Conservation (phyloP, 768 basidiomycete genomes). For the Pulveroboletus sp. region DNA sequence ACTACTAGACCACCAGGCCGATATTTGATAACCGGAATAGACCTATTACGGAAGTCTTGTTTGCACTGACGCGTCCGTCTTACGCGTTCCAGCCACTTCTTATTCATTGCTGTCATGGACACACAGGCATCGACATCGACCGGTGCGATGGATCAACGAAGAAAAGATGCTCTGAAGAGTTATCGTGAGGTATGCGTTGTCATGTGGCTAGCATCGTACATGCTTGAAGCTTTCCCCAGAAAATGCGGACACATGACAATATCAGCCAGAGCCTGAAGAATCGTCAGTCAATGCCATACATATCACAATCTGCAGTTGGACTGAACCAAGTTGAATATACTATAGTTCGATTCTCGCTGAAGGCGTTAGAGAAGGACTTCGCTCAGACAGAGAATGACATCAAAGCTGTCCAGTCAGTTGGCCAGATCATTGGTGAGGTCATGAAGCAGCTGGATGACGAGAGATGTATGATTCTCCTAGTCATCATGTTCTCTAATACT, state of each 20-base stretch:
- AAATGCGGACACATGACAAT: constrained; percentile 89
- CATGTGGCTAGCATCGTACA: neutral
- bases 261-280: constrained; percentile 89
- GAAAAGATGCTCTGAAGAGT: constrained; percentile 68
- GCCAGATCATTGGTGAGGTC: constrained; percentile 98
- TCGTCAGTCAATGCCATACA: constrained; percentile 47
- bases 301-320: neutral
- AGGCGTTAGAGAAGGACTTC: constrained; percentile 84
- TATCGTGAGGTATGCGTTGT: constrained; percentile 65
- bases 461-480: constrained; percentile 63
- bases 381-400: constrained; percentile 98
- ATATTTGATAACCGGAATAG: accelerated
- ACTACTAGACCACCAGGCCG: constrained; percentile 54
- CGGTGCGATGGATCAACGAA: constrained; percentile 63
- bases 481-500: neutral
- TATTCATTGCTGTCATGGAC: constrained; percentile 24
- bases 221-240: constrained; percentile 48
- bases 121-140: constrained; percentile 49
- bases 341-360: constrained; percentile 86
- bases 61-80: constrained; percentile 27
- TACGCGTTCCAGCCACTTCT: constrained; percentile 6
- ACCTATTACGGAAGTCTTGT: neutral
- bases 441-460: constrained; percentile 99
- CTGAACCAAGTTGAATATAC: neutral
- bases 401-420: constrained; percentile 97